A percentile compares a stretch with the other conserved stretches of the same genome.
Evolutionary conservation across 164 flowering plant species (phyloP).

Genomic region (Piper longum): DNA sequence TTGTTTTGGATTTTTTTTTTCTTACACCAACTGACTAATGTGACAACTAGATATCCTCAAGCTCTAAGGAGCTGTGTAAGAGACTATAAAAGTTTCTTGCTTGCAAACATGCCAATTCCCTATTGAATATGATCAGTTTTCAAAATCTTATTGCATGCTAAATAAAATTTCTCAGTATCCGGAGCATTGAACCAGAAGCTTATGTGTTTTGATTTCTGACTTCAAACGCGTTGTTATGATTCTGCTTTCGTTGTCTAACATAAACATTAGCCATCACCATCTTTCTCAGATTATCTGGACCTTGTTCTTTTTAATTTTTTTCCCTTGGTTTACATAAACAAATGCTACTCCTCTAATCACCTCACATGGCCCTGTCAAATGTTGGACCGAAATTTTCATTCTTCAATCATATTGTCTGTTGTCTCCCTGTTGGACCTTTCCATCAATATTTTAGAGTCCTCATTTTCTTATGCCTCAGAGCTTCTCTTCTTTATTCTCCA

Average conservation of each 20-base stretch:
- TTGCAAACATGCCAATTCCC: too few species aligned
- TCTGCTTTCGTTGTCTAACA: background rate
- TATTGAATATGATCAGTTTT: too few species aligned
- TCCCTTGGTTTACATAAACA: background rate
- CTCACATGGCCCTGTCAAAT: constrained; percentile 35
- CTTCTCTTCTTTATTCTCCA: background rate
- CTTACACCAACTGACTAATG: background rate
- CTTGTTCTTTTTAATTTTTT: too few species aligned
- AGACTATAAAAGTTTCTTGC: too few species aligned
- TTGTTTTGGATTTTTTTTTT: too few species aligned
- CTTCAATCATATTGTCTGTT: constrained; percentile 1
- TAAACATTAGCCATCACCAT: background rate
- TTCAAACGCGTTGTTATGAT: background rate
- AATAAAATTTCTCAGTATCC: too few species aligned
- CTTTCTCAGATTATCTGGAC: background rate
- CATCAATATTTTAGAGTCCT: constrained; percentile 12
- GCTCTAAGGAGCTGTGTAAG: background rate
- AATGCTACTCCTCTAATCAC: constrained; percentile 4
- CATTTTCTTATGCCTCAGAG: constrained; percentile 6
- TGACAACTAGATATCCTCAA: background rate
- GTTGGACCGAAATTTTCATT: constrained; percentile 1
- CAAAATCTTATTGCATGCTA: too few species aligned
- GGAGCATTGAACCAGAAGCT: background rate
- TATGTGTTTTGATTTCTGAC: too few species aligned
- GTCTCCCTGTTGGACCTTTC: constrained; percentile 21